These are phyloP conservation scores for Annulohypoxylon bovei DNA, from an alignment of 495 filamentous ascomycete species.

Conservation along the genomic window DNA sequence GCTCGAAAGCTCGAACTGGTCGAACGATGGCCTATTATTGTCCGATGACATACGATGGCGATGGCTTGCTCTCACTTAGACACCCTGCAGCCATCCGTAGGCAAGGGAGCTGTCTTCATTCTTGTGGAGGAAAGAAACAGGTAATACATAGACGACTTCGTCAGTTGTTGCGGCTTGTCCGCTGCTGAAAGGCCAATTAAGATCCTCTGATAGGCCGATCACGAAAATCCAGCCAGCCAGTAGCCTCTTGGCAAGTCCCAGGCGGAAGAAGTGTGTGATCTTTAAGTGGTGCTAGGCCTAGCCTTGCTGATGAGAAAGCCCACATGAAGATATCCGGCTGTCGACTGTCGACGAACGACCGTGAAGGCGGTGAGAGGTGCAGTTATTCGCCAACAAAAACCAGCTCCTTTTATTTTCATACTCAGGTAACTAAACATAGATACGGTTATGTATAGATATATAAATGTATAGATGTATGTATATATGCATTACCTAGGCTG, in stretches of 20 bases:
- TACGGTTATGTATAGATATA: no score
- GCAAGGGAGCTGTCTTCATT: slow-evolving; percentile 1
- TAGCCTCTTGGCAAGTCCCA: not conserved
- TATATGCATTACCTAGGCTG: not conserved
- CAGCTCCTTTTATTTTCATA: not conserved
- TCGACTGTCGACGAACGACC: not conserved
- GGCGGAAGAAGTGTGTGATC: not conserved
- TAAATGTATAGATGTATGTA: not conserved
- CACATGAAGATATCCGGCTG: slow-evolving; percentile 5
- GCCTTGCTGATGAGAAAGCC: no score
- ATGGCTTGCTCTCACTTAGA: not conserved
- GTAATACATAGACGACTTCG: not conserved
- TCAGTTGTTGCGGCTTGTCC: slow-evolving; percentile 5
- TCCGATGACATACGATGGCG: slow-evolving; percentile 29
- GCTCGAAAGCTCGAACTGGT: slow-evolving; percentile 4
- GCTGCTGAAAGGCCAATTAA: slow-evolving; percentile 1
- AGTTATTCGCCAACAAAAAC: not conserved
- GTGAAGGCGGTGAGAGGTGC: slow-evolving; percentile 28
- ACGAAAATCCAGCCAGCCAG: slow-evolving; percentile 18
- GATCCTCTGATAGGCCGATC: slow-evolving; percentile 9
- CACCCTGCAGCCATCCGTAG: slow-evolving; percentile 12
- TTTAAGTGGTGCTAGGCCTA: no score
- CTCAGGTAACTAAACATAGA: no score
- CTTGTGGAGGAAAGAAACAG: not conserved
- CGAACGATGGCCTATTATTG: slow-evolving; percentile 30